phyloP scores from a whole-genome alignment of 768 basidiomycete genomes.

The Lactifluus rugatus region DNA sequence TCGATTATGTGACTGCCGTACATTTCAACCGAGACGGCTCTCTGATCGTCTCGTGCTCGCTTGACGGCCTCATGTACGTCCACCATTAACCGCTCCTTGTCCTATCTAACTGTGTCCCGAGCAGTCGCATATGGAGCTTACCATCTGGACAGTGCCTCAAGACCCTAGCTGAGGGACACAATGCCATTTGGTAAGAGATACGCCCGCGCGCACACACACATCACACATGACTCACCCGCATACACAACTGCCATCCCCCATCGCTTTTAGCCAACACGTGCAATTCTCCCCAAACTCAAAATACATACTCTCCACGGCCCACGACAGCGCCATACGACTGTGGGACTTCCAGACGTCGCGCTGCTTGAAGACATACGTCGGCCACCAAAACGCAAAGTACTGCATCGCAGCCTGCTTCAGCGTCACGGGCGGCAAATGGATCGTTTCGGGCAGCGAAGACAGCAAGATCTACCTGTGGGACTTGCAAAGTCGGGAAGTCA shows the following conservation, averaged over 20 bases:
- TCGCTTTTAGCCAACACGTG: constrained; percentile 61
- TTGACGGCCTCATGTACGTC: constrained; percentile 88
- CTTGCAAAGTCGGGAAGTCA: constrained; percentile 74
- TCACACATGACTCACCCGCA: not conserved
- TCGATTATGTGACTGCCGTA: constrained; percentile 91
- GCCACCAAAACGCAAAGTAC: constrained; percentile 75
- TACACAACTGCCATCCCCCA: too few relatives aligned
- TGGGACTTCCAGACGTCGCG: constrained; percentile 93
- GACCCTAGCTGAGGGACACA: constrained; percentile 84
- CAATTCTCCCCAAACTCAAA: constrained; percentile 94
- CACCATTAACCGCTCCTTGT: not conserved
- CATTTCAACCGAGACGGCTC: constrained; percentile 90
- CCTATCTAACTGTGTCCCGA: not conserved
- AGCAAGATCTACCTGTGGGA: constrained; percentile 88
- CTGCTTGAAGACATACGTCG: constrained; percentile 82
- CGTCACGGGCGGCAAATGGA: constrained; percentile 81
- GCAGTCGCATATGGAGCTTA: constrained; percentile 92
- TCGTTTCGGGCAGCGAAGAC: constrained; percentile 88
- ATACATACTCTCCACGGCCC: constrained; percentile 87
- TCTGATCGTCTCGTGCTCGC: constrained; percentile 82
- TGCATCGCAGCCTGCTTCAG: constrained; percentile 80
- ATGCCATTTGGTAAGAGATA: constrained; percentile 58
- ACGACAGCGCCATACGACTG: constrained; percentile 85
- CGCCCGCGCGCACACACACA: not conserved
- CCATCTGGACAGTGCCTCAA: constrained; percentile 91